Evolutionary conservation across 2,329 filamentous ascomycete species (phyloP), one percentile per base, ranked within the genome.

Genomic region (Coleophoma eucalyptorum): DNA sequence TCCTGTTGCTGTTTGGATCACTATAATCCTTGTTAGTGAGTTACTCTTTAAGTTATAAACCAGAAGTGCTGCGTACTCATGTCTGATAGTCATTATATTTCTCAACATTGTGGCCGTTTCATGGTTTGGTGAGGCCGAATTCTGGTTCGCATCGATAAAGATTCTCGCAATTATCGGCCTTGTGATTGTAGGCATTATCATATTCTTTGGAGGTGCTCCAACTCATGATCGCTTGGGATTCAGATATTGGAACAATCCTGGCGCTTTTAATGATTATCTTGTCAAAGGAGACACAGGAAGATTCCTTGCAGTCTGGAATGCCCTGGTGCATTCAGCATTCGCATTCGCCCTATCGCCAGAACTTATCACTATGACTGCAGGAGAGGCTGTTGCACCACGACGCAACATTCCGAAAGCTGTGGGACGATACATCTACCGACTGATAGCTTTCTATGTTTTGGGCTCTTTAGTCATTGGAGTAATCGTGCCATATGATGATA

Each of bases 351-450:
- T 82, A 64, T 80, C 77, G 11, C 78, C 81, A 15, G 84, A 88
- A 62, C 74, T 86, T 5, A 67, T 73, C 18, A 78, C 79, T 32
- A 76, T 84, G 53, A 81, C 83, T 1, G 83, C 81, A 5, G 83
- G 80, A 37, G 84, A 87, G 69, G 81, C 81, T 1, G 70, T 81
- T n/a, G 77, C 81, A 16, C 84, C 84, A 1, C 78, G 81, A 46
- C 75, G 78, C 58, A 86, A 84, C 68, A 80, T 87, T 50, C 83
- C 84, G 54, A 86, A 83, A 71, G 81, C 81, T 1, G 79, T 80
- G 2, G 69, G 75, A 10, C 77, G 80, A 32, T 83, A 84, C 61
- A 70, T 84, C 57, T 80, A 73, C 69, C 79, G 82, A 52, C 73
- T 86, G 8, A 74, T 77, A 45, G 61, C 83, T 57, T 86, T 86